Conservation (phyloP, 208 protist species). For the Acanthamoeba triangularis region DNA sequence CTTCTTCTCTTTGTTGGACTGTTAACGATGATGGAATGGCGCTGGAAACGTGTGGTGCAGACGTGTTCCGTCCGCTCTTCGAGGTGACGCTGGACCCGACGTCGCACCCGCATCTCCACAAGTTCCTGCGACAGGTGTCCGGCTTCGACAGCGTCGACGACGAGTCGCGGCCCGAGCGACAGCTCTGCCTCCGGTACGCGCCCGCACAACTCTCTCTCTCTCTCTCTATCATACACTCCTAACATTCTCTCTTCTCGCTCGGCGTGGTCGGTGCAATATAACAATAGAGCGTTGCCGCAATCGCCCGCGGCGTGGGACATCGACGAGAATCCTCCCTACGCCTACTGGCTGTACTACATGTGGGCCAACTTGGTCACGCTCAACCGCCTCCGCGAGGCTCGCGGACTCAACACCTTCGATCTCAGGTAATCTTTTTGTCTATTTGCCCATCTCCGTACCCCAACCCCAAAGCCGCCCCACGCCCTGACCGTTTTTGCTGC, state of each 20-base stretch:
- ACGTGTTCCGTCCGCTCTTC: slow-evolving; percentile 99
- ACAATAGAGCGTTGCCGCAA: slow-evolving; percentile 22
- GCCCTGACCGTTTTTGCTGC: slow-evolving; percentile 86
- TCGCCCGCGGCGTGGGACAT: slow-evolving; percentile 96
- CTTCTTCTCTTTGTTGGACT: background rate
- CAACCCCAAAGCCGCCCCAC: too few relatives aligned
- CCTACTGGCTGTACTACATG: slow-evolving; percentile 98
- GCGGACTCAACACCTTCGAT: slow-evolving; percentile 82
- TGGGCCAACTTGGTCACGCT: slow-evolving; percentile 99
- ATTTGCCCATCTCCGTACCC: background rate
- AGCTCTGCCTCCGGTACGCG: slow-evolving; percentile 85
- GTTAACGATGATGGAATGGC: background rate
- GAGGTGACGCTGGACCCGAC: slow-evolving; percentile 97
- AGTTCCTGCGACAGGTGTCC: slow-evolving; percentile 98
- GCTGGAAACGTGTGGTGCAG: background rate
- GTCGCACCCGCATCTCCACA: slow-evolving; percentile 96
- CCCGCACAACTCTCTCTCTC: background rate
- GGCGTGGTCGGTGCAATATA: too few relatives aligned
- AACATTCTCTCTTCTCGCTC: too few relatives aligned
- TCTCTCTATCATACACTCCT: too few relatives aligned
- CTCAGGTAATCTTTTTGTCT: background rate
- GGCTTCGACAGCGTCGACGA: slow-evolving; percentile 99
- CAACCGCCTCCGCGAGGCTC: slow-evolving; percentile 96
- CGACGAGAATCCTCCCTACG: slow-evolving; percentile 98
- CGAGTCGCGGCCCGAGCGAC: slow-evolving; percentile 97